A percentile compares a stretch with the other conserved stretches of the same genome.
Conservation (phyloP, 768 basidiomycete species). For the Lactarius pseudohatsudake region DNA sequence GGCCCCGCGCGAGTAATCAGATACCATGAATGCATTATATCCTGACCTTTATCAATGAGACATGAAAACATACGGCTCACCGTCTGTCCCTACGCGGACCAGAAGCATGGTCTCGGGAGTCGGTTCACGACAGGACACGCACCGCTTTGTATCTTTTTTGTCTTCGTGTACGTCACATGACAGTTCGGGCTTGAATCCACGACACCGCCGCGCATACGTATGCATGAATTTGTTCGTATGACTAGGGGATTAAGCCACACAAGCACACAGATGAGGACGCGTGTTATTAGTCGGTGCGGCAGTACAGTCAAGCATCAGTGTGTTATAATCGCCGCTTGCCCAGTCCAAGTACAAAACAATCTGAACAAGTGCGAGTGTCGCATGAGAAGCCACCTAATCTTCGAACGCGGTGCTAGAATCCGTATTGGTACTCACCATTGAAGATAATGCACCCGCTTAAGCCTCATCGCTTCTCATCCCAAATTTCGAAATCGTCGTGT, state of each 20-base stretch:
- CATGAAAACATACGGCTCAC: neutral
- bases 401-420: neutral
- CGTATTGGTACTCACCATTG: conserved; percentile 4
- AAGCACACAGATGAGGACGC: neutral
- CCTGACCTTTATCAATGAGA: neutral
- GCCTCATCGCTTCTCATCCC: conserved; percentile 63
- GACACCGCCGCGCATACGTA: neutral
- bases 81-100: neutral
- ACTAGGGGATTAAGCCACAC: neutral
- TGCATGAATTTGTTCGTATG: neutral
- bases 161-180: neutral
- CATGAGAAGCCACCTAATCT: neutral
- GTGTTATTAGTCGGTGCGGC: neutral
- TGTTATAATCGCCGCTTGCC: neutral
- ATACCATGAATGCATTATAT: neutral
- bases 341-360: neutral
- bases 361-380: neutral
- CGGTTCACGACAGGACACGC: neutral
- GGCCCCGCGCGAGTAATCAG: neutral
- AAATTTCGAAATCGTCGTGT: conserved; percentile 56
- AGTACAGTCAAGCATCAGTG: neutral
- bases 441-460: neutral
- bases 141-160: neutral
- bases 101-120: neutral
- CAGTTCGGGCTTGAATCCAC: neutral